These are phyloP conservation scores for Annona squamosa DNA, from an alignment of 164 flowering plant genomes.

Conservation along the genomic window DNA sequence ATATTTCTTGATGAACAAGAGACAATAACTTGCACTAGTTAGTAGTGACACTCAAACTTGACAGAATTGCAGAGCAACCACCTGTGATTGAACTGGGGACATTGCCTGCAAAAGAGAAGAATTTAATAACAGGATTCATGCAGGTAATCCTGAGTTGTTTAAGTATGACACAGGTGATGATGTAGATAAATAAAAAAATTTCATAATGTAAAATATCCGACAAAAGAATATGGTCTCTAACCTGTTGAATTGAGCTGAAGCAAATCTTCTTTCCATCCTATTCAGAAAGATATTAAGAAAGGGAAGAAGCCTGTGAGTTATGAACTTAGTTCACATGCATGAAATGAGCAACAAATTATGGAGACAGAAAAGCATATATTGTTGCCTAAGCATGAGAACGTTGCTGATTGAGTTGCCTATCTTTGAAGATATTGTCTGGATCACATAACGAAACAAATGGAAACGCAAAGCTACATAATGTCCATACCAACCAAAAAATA, in stretches of 20 bases:
- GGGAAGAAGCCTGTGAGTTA: not conserved
- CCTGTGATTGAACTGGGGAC: no score
- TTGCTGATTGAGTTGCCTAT: not conserved
- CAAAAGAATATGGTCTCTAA: constrained; percentile 17
- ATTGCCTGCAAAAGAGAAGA: no score
- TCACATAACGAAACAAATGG: not conserved
- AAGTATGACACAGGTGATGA: no score
- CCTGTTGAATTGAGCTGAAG: constrained; percentile 75
- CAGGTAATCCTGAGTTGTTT: no score
- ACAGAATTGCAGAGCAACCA: no score
- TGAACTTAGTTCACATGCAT: not conserved
- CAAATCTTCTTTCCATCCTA: constrained; percentile 61
- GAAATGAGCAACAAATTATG: not conserved
- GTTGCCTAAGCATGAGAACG: not conserved
- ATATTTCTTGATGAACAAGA: no score
- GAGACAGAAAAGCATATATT: not conserved
- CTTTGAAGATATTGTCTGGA: not conserved
- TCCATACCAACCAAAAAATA: not conserved
- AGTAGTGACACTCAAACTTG: no score
- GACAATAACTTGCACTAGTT: no score
- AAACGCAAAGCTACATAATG: not conserved
- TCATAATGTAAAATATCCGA: not conserved
- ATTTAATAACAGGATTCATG: no score
- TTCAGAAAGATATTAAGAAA: constrained; percentile 8
- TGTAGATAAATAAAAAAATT: not conserved